Percentiles rank a stretch among this genome's conserved stretches.
These are phyloP conservation scores for Quercus phellos DNA, from an alignment of 331 rosid genomes.

Conservation along the genomic window DNA sequence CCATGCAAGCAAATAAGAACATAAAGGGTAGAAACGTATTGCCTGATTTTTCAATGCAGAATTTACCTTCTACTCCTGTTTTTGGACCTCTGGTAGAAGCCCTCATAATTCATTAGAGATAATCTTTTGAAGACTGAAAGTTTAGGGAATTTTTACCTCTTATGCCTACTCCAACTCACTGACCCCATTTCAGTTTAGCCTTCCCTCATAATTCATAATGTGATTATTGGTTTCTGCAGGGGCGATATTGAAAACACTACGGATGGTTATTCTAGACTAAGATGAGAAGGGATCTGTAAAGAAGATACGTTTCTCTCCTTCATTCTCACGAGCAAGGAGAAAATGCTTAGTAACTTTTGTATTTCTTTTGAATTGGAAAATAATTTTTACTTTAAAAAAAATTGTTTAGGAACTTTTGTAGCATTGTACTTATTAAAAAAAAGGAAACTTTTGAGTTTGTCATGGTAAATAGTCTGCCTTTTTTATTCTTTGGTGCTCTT, in stretches of 20 bases:
- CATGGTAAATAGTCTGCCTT: not conserved
- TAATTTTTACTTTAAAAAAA: too few species aligned
- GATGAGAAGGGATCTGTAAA: not conserved
- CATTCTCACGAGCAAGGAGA: conserved; percentile 2
- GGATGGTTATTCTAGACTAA: not conserved
- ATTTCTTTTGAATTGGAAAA: too few species aligned
- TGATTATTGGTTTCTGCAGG: conserved; percentile 39
- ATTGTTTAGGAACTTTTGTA: too few species aligned
- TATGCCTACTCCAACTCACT: not conserved
- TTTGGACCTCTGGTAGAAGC: not conserved
- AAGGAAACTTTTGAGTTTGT: not conserved
- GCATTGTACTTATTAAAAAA: too few species aligned
- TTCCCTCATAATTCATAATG: not conserved
- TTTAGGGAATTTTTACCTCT: not conserved
- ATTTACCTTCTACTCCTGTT: not conserved
- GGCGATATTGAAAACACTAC: conserved; percentile 29
- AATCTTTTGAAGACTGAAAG: not conserved
- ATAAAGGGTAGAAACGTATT: not conserved
- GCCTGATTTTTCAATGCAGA: not conserved
- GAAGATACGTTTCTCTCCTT: not conserved
- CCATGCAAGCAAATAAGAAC: not conserved
- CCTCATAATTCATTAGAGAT: not conserved
- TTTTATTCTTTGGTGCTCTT: not conserved
- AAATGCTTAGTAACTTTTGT: too few species aligned
- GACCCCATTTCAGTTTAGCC: not conserved